A percentile compares a stretch with the other conserved stretches of the same genome.
phyloP scores from a whole-genome alignment of 139 green algal genomes.

The Asterochloris erici region DNA sequence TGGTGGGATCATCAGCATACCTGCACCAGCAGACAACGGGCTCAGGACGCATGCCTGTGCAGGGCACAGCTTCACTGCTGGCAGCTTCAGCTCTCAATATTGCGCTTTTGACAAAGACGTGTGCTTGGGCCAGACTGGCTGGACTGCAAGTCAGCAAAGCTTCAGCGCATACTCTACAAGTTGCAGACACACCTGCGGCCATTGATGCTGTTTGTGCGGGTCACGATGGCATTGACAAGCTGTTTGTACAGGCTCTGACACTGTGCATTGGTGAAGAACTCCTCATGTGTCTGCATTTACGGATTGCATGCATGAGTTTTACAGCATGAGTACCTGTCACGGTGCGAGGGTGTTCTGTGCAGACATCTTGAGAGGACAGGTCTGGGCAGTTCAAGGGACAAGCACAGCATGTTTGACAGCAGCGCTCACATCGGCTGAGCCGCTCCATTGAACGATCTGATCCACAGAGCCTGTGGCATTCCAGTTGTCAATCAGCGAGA shows the following conservation, averaged over 20 bases:
- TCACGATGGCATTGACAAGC: slow-evolving; percentile 24
- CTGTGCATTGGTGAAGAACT: slow-evolving; percentile 45
- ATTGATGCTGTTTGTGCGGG: slow-evolving; percentile 44
- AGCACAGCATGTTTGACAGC: too few relatives aligned
- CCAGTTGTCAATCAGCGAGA: slow-evolving; percentile 56
- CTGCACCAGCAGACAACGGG: slow-evolving; percentile 4
- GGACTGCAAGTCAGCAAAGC: too few relatives aligned
- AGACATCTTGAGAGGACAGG: background rate
- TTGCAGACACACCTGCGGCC: slow-evolving; percentile 16
- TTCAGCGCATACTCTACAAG: background rate
- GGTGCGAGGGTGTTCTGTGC: too few relatives aligned
- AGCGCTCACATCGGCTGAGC: background rate
- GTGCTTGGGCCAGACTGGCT: too few relatives aligned
- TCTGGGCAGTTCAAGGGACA: too few relatives aligned
- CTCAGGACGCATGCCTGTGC: background rate
- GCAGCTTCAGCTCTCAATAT: too few relatives aligned
- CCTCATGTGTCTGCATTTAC: slow-evolving; percentile 19
- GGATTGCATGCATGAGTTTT: too few relatives aligned
- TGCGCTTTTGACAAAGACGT: too few relatives aligned
- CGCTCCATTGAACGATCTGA: slow-evolving; percentile 31
- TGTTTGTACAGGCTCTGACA: slow-evolving; percentile 39
- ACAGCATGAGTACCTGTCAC: too few relatives aligned
- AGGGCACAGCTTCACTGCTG: too few relatives aligned
- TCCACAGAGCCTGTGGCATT: slow-evolving; percentile 34
- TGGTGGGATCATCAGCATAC: slow-evolving; percentile 44